Percentiles rank a stretch among this genome's conserved stretches.
These are phyloP conservation scores for Furcasterigmium sp. DNA, from an alignment of 2,329 filamentous ascomycete species.

Conservation along the genomic window DNA sequence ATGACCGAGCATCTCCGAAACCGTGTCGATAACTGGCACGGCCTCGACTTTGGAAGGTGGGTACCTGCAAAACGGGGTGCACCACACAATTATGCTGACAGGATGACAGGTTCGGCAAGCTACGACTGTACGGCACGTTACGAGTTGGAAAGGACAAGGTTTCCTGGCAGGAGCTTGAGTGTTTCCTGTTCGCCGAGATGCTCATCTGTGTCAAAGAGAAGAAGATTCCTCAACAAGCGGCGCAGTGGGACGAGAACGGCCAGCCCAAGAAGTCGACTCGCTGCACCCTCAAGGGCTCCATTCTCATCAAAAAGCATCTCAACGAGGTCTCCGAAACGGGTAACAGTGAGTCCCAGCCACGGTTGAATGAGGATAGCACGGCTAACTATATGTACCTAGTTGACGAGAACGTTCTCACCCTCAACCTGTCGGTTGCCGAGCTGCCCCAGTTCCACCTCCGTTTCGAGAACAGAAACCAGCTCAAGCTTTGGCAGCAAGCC, in stretches of 20 bases:
- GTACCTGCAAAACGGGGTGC: conserved; percentile 17
- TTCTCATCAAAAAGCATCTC: conserved; percentile 95
- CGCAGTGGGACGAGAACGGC: conserved; percentile 62
- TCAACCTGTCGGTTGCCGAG: conserved; percentile 87
- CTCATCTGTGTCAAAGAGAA: conserved; percentile 99
- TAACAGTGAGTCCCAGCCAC: conserved; percentile 24
- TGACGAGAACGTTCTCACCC: conserved; percentile 80
- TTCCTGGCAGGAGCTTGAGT: conserved; percentile 97
- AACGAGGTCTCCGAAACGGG: conserved; percentile 77
- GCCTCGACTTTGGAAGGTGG: conserved; percentile 80
- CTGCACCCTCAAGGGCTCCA: conserved; percentile 93
- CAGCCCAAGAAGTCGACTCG: conserved; percentile 60
- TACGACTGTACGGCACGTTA: conserved; percentile 83
- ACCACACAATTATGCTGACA: conserved; percentile 14
- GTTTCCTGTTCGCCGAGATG: conserved; percentile 97
- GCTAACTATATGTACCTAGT: conserved; percentile 15
- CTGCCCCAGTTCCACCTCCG: conserved; percentile 90
- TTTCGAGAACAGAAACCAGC: conserved; percentile 76
- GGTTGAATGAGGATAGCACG: conserved; percentile 2
- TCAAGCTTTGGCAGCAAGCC: conserved; percentile 87
- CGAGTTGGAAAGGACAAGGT: conserved; percentile 93
- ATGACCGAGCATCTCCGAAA: conserved; percentile 79
- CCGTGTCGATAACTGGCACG: conserved; percentile 98
- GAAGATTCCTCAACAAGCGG: conserved; percentile 53
- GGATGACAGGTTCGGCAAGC: conserved; percentile 70